Evolutionary conservation across 139 green algal species (phyloP), one percentile per base, ranked within the genome.

Genomic region (Chlorella sp.): DNA sequence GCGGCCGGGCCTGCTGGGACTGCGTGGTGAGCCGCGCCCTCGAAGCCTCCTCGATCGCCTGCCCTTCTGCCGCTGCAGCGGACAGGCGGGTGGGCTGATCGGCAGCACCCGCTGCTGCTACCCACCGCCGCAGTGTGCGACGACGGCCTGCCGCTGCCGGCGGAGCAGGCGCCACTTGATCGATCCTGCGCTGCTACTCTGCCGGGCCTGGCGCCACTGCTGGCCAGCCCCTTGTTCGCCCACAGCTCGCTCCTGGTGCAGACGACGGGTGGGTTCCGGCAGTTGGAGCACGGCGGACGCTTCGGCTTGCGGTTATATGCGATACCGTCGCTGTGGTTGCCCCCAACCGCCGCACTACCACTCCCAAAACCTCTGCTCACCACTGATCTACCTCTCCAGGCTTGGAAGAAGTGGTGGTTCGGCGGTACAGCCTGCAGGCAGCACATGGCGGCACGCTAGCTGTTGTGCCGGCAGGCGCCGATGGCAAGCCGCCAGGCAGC

Each of bases 71-170:
- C 38, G 70, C 38, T 14, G 70, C 8, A 26, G 70, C 40, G 4
- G 69, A 34, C 40, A 56, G 22, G n/a, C n/a, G n/a, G 32, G 19
- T 24, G n/a, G 19, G 14, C 34, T 44, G 0, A 43, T 0, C 36
- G 9, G 1, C 32, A 2, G 2, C 13, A 41, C 16, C 40, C 19
- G 40, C 41, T 54, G 40, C 40, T 36, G 41, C 24, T 72, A 38
- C 19, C 17, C 43, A 41, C 30, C 13, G 24, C 14, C 73, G 64
- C 79, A 84, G 79, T 84, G 17, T 84, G 64, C 34, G 79, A 84
- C 30, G 64, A 84, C 24, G 79, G 79, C 64, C 28, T 76, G 64
- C 19, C 79, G n/a, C 62, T 84, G 62, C 62, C 79, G 19, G 17
- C 32, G 3, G 79, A 84, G 13, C 11, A 46, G 32, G 43, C n/a